These are phyloP conservation scores for Vaccinium corymbosum DNA, from an alignment of 148 eudicot genomes.

Conservation along the genomic window DNA sequence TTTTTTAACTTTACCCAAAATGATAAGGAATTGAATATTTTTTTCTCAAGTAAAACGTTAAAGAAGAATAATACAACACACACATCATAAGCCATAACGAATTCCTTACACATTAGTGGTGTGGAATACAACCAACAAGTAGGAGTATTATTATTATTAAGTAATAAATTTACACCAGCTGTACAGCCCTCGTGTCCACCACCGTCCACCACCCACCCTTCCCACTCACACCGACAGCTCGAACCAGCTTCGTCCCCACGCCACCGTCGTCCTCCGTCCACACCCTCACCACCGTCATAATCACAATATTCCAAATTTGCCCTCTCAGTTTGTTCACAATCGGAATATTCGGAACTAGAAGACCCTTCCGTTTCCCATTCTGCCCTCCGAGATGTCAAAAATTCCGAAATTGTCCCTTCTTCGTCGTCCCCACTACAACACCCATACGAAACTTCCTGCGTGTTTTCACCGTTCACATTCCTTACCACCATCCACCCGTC, in stretches of 20 bases:
- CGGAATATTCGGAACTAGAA: conserved; percentile 24
- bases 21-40: neutral
- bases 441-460: conserved; percentile 2
- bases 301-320: conserved; percentile 10
- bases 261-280: neutral
- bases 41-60: conserved; percentile 10
- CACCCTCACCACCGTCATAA: neutral
- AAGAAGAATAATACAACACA: neutral
- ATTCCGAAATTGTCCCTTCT: conserved; percentile 19
- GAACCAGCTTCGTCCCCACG: conserved; percentile 12
- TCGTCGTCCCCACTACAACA: conserved; percentile 11
- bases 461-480: conserved; percentile 8
- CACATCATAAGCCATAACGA: neutral
- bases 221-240: conserved; percentile 10
- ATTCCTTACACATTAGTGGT: conserved; percentile 2
- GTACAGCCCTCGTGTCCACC: conserved; percentile 4
- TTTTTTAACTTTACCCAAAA: neutral
- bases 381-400: neutral
- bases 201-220: neutral
- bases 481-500: conserved; percentile 72
- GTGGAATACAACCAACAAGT: conserved; percentile 14
- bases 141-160: neutral
- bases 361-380: conserved; percentile 21
- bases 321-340: conserved; percentile 4
- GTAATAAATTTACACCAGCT: conserved; percentile 18